Evolutionary conservation across 768 basidiomycete species (phyloP), one percentile per base, ranked within the genome.

Genomic region (Tylopilus balloui): DNA sequence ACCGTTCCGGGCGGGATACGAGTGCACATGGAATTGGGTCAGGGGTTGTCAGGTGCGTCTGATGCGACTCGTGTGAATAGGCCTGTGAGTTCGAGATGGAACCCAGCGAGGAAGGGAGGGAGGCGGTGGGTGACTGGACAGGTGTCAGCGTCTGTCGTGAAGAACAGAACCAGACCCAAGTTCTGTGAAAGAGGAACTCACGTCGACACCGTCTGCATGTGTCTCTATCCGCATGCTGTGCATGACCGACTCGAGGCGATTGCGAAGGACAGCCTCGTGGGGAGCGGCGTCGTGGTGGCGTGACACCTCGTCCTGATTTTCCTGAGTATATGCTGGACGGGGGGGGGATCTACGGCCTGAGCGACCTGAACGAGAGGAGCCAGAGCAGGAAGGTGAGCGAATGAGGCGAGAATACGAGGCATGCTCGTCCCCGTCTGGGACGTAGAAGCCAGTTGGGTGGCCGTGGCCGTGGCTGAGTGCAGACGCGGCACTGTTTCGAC

Each of bases 211-310:
- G 25, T 55, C 56, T 6, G 25, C 41, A 28, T 61, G 65, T 31
- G 11, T 61, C 45, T 64, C 59, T 53, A 64, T 59, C 17, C 46
- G 43, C 57, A 60, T 60, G 52, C 64, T 62, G 49, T 66, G 62
- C n/a, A 83, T 59, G 39, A 80, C 79, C 2, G 74, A 64, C 65
- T 83, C 81, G 15, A 82, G 65, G 11, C 78, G 70, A 41, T 70
- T 74, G 8, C 76, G 72, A 21, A 82, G 69, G 20, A 78, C 81
- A 37, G 76, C 77, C 56, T 76, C 78, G 45, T 78, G 80, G 1
- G 78, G 79, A 14, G 73, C 56, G 45, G 73, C 50, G 20, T 67
- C 66, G 31, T 61, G 58, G 48, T 59, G 52, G 51, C 55, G 59
- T 5, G 46, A 58, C 11, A 54, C 43, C 7, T 61, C 55, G 46